Evolutionary conservation across 257 asterid genomes (phyloP).

Genomic region (Leonotis leonurus): DNA sequence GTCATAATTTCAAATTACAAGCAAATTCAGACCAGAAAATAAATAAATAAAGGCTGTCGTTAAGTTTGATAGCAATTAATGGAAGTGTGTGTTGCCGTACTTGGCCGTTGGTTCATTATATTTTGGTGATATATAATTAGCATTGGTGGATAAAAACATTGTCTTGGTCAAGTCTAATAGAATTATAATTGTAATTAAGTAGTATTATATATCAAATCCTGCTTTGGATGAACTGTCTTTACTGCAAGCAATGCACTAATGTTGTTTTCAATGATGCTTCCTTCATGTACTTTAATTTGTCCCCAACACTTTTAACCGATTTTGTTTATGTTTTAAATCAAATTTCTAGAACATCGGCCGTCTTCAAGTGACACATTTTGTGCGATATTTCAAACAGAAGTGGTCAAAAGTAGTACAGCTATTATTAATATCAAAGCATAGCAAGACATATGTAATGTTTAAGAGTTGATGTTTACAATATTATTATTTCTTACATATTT

Average conservation of each 20-base stretch:
- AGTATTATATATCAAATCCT: neutral
- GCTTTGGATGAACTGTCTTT: neutral
- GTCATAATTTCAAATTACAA: too few species aligned
- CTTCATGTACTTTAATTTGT: slow-evolving; percentile 1
- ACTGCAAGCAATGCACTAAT: neutral
- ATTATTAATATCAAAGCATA: neutral
- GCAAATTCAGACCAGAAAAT: too few species aligned
- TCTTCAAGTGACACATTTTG: slow-evolving; percentile 18
- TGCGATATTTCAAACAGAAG: slow-evolving; percentile 11
- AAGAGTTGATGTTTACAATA: neutral
- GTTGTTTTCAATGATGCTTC: slow-evolving; percentile 25
- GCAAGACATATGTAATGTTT: neutral
- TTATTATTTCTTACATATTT: neutral
- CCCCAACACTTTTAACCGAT: neutral
- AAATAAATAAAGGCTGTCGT: too few species aligned
- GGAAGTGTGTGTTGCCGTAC: too few species aligned
- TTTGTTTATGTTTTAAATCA: too few species aligned
- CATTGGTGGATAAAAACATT: neutral
- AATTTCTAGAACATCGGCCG: slow-evolving; percentile 2
- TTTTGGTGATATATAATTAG: neutral
- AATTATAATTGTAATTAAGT: neutral
- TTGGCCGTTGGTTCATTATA: too few species aligned
- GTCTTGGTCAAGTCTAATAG: neutral
- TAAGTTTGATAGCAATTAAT: too few species aligned
- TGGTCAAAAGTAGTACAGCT: slow-evolving; percentile 16